Base-by-base conservation (phyloP, 2,329 filamentous ascomycete species). In the Fusarium buharicum region DNA sequence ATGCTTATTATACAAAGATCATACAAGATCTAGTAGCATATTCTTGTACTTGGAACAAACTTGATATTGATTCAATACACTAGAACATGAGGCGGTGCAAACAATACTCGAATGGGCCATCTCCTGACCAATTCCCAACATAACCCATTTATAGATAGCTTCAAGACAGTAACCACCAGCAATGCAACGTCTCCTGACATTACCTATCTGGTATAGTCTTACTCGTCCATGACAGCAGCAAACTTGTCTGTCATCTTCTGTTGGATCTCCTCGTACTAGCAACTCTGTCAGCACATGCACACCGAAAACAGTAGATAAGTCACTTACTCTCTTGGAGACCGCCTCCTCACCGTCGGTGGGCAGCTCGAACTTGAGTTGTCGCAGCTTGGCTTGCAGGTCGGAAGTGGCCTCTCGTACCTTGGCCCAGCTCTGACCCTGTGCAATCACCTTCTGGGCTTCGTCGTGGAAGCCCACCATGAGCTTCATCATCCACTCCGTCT, bases 401-500 rank as follows among this genome's bases (percentile, higher is more conserved):
- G 85, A 82, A 12, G 95, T 99, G 30, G 91, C 87, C 72, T 99
- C 95, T 68, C 94, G 88, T 51, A 99, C 90, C 86, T 96, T 97
- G 74, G 83, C 82, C 95, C 95, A 99, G 78, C 82, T 90, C 79
- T 94, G 90, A 59, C 95, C 95, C 77, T 97, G 92, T 6, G 90
- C 85, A 74, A 99, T 86, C 7, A 92, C 93, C 86, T 97, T 98
- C 77, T 98, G 94, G 20, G 92, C 89, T 82, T 99, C 95, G 73
- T 99, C 96, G 76, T 97, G 92, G 86, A 94, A 99, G 55, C 90
- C 91, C 84, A 99, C 91, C 88, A 99, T 98, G 65, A 92, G 90
- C 86, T 96, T 97, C 95, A 99, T 99, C 95, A 99, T 98, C 90
- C 95, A 99, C 77, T 96, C 91, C 0, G 95, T 99, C 89, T 99